phyloP scores from a whole-genome alignment of 257 asterid species.

The Solanum paucissectum region DNA sequence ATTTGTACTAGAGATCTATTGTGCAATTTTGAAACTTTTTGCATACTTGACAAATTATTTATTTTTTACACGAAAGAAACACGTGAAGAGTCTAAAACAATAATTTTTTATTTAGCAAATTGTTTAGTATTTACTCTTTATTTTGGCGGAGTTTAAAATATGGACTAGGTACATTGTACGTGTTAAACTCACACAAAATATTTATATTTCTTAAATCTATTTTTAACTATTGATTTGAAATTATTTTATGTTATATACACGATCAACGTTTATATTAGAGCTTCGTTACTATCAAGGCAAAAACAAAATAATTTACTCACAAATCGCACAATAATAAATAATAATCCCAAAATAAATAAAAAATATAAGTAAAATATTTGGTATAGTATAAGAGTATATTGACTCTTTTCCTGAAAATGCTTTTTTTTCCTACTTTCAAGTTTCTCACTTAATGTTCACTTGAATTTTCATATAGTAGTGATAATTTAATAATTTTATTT shows the following conservation, averaged over 20 bases:
- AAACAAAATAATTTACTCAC: neutral
- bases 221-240: neutral
- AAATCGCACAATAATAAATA: neutral
- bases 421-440: neutral
- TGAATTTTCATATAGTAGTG: neutral
- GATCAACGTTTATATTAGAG: neutral
- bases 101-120: neutral
- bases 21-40: neutral
- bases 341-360: neutral
- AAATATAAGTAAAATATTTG: neutral
- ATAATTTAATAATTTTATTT: neutral
- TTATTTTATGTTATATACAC: neutral
- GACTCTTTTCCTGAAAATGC: neutral
- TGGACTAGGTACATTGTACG: neutral
- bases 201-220: neutral
- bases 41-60: neutral
- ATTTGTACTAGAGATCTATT: neutral
- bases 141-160: neutral
- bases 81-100: neutral
- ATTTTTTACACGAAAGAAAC: neutral
- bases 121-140: too few species aligned
- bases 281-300: fast-evolving
- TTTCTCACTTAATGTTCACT: neutral
- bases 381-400: neutral
- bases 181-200: neutral